Evolutionary conservation across 2,329 filamentous ascomycete species (phyloP).

Genomic region (Ascochyta koolunga): DNA sequence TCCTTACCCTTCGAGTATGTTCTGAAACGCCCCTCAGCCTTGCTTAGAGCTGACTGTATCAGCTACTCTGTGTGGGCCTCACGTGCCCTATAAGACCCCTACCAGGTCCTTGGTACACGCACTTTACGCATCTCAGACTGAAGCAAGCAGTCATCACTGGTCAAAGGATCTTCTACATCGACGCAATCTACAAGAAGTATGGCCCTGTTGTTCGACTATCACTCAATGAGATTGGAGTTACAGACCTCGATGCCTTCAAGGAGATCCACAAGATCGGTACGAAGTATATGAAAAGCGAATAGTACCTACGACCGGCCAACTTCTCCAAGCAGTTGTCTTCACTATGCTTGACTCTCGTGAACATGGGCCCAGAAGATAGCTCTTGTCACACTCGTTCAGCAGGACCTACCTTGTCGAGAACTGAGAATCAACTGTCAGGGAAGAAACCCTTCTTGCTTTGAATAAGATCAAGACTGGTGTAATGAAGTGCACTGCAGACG

Average conservation of each 20-base stretch:
- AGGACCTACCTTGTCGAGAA: slow-evolving; percentile 44
- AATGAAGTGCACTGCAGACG: slow-evolving; percentile 36
- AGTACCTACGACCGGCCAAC: slow-evolving; percentile 33
- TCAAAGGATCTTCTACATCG: slow-evolving; percentile 49
- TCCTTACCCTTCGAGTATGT: slow-evolving; percentile 9
- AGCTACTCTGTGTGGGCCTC: slow-evolving; percentile 30
- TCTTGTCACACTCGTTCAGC: slow-evolving; percentile 47
- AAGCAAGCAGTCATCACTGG: slow-evolving; percentile 48
- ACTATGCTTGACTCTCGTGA: slow-evolving; percentile 44
- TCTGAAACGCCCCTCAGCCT: neutral
- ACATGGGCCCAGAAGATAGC: slow-evolving; percentile 43
- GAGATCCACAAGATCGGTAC: slow-evolving; percentile 40
- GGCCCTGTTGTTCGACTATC: slow-evolving; percentile 41
- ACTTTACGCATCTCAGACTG: slow-evolving; percentile 43
- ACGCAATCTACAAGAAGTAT: slow-evolving; percentile 45
- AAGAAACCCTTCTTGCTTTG: slow-evolving; percentile 43
- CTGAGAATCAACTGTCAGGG: slow-evolving; percentile 46
- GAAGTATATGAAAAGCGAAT: slow-evolving; percentile 36
- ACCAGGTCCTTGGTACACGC: slow-evolving; percentile 41
- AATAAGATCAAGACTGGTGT: slow-evolving; percentile 38
- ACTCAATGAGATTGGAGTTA: slow-evolving; percentile 38
- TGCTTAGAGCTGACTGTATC: neutral
- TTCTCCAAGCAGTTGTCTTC: slow-evolving; percentile 44
- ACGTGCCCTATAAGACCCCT: slow-evolving; percentile 37
- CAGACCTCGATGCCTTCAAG: slow-evolving; percentile 37